Evolutionary conservation across 805 yeast species (phyloP).

Genomic region (Lachancea thermotolerans): DNA sequence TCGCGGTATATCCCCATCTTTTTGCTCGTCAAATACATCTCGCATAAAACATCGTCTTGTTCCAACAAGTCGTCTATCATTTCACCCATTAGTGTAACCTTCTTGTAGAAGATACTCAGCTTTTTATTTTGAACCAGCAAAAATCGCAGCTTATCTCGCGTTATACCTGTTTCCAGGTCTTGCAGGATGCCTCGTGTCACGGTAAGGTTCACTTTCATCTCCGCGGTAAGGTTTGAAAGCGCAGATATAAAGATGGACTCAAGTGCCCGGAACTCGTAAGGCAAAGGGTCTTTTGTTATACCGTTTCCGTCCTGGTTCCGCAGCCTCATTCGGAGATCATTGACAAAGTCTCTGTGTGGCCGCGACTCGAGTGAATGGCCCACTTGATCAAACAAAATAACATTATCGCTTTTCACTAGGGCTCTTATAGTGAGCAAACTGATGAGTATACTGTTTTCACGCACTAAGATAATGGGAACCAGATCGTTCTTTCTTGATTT

Average conservation of each 20-base stretch:
- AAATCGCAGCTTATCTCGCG: slow-evolving; percentile 69
- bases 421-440: slow-evolving; percentile 78
- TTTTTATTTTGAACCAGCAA: slow-evolving; percentile 80
- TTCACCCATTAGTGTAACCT: slow-evolving; percentile 74
- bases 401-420: slow-evolving; percentile 63
- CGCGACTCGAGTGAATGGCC: slow-evolving; percentile 26
- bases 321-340: slow-evolving; percentile 19
- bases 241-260: slow-evolving; percentile 83
- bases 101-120: slow-evolving; percentile 75
- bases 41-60: slow-evolving; percentile 81
- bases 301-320: slow-evolving; percentile 18
- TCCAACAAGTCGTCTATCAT: slow-evolving; percentile 79
- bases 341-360: slow-evolving; percentile 23
- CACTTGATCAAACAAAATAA: slow-evolving; percentile 62
- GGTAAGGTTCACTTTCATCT: slow-evolving; percentile 76
- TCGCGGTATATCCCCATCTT: slow-evolving; percentile 38
- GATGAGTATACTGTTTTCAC: slow-evolving; percentile 66
- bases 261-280: slow-evolving; percentile 86
- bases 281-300: slow-evolving; percentile 37
- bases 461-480: slow-evolving; percentile 74
- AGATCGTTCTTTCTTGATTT: slow-evolving; percentile 51
- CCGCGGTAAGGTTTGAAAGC: slow-evolving; percentile 70
- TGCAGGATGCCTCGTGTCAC: slow-evolving; percentile 65
- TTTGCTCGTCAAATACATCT: slow-evolving; percentile 68
- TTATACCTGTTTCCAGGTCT: slow-evolving; percentile 78